Evolutionary conservation across 371 early-diverging fungal species (phyloP), one percentile per base, ranked within the genome.

Genomic region (Batkoa obscura): DNA sequence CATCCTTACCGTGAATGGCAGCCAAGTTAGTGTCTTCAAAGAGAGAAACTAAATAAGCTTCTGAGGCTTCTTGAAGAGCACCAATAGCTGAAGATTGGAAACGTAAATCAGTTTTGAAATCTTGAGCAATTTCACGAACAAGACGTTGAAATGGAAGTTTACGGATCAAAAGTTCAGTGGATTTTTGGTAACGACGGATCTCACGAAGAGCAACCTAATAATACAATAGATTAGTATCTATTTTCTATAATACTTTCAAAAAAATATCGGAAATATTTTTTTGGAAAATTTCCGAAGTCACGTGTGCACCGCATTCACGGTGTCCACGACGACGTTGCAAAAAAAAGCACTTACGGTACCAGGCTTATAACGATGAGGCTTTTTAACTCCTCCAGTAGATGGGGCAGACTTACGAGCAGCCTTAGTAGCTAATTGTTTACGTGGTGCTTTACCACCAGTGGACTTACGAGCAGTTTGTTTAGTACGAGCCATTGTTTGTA

Each of bases 11-110:
- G 79, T 99, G 99, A 75, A 94, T 94, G 66, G 98, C 98, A 62
- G 94, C 94, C 72, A 92, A 78, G 81, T 96, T 91, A 66, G 96
- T 96, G 76, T 97, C 92, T 70, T 96, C 96, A 69, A 96, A 96
- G 56, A 97, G 76, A 37, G 77, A 71, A 59, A 91, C 96, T 58
- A 98, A 82, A 77, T 94, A 97, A 57, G 93, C 90, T 76, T 99
- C 99, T 50, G 93, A 75, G 58, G 97, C 95, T 76, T 99, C 99
- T 75, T 99, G 99, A 41, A 99, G 84, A 41, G 96, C 94, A 64
- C 88, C 89, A 65, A 98, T 90, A 61, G 98, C 96, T 43, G 92
- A 90, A 43, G 87, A 86, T 74, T 97, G 95, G 86, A 97, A 98
- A 65, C 96, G 88, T 52, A 98, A 75, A 68, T 97, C 97, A 39